A percentile compares a stretch with the other conserved stretches of the same genome.
Evolutionary conservation across 169 alveolate species (phyloP).

Genomic region (Eimeria maxima): DNA sequence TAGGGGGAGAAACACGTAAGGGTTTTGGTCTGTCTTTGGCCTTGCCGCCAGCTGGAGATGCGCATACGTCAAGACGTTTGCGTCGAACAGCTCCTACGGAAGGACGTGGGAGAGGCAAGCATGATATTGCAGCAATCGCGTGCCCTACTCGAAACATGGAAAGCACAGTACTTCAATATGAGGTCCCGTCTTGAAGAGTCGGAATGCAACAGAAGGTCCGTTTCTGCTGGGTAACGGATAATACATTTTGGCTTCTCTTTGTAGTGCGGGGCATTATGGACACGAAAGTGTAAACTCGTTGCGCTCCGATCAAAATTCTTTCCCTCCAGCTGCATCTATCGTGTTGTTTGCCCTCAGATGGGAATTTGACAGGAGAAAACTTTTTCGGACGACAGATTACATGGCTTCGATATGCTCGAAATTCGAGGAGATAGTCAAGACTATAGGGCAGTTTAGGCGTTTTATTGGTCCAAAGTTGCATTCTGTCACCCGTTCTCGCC

Average conservation of each 20-base stretch:
- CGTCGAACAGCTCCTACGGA: constrained; percentile 57
- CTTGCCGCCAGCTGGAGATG: constrained; percentile 39
- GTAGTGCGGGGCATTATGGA: neutral
- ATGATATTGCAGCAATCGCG: constrained; percentile 54
- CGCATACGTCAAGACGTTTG: constrained; percentile 67
- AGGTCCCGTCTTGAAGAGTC: constrained; percentile 74
- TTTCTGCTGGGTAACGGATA: neutral
- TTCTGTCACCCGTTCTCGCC: constrained; percentile 95
- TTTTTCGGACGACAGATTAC: constrained; percentile 92
- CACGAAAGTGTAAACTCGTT: neutral
- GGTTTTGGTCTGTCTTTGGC: neutral
- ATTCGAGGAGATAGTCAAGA: constrained; percentile 91
- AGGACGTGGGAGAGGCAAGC: constrained; percentile 42
- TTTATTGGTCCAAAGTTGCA: constrained; percentile 96
- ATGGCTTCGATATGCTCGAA: constrained; percentile 92
- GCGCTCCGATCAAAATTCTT: neutral
- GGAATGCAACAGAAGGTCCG: constrained; percentile 65
- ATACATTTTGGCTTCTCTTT: neutral
- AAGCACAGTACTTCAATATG: constrained; percentile 65
- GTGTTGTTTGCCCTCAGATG: constrained; percentile 82
- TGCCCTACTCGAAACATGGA: constrained; percentile 61
- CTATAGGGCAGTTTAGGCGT: constrained; percentile 92
- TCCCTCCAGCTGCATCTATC: neutral
- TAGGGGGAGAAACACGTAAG: neutral
- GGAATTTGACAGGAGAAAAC: constrained; percentile 91